Evolutionary conservation across 2,329 filamentous ascomycete genomes (phyloP).

Genomic region (Aspergillus udagawae): DNA sequence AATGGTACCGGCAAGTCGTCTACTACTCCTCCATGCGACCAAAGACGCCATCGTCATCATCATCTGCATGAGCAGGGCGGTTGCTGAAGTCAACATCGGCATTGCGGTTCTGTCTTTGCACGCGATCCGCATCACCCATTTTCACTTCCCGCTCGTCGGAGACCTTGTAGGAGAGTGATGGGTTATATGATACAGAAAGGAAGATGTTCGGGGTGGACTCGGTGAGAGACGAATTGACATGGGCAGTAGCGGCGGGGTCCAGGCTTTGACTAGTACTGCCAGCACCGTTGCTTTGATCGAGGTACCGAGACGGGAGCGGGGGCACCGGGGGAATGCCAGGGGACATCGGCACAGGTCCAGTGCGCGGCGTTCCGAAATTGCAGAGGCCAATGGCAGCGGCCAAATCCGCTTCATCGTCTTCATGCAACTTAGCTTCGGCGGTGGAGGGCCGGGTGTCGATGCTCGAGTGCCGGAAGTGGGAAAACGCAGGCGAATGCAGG

Average conservation of each 20-base stretch:
- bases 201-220: slow-evolving; percentile 38
- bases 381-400: slow-evolving; percentile 87
- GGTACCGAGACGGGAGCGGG: slow-evolving; percentile 74
- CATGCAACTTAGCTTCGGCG: slow-evolving; percentile 68
- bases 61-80: slow-evolving; percentile 62
- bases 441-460: slow-evolving; percentile 73
- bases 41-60: slow-evolving; percentile 94
- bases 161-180: slow-evolving; percentile 45
- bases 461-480: slow-evolving; percentile 68
- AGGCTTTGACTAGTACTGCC: slow-evolving; percentile 56
- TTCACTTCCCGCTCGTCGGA: slow-evolving; percentile 59
- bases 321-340: slow-evolving; percentile 82
- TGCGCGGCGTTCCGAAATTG: slow-evolving; percentile 78
- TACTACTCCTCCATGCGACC: slow-evolving; percentile 95
- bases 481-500: slow-evolving; percentile 42
- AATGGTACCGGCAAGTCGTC: slow-evolving; percentile 14
- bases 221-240: slow-evolving; percentile 28
- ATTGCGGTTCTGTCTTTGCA: slow-evolving; percentile 32
- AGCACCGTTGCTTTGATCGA: slow-evolving; percentile 58
- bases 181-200: slow-evolving; percentile 41
- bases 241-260: slow-evolving; percentile 44
- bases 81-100: slow-evolving; percentile 34
- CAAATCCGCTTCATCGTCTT: slow-evolving; percentile 80
- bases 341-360: slow-evolving; percentile 58
- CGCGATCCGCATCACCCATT: slow-evolving; percentile 59